A percentile compares a stretch with the other conserved stretches of the same genome.
phyloP scores from a whole-genome alignment of 176 grass and related monocot genomes.

The Eremochloa ophiuroides region DNA sequence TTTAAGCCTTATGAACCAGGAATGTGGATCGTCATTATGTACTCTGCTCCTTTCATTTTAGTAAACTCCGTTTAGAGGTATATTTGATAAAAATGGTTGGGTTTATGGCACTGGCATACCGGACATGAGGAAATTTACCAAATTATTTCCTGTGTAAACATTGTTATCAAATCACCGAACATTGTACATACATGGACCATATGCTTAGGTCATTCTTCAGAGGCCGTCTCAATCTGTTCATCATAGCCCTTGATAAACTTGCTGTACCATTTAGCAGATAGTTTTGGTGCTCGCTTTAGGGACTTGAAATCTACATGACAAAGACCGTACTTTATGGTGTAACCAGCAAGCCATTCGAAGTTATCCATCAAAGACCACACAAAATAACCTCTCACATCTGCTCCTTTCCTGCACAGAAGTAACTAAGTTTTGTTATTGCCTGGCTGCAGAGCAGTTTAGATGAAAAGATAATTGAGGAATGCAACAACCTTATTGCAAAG shows the following conservation, averaged over 20 bases:
- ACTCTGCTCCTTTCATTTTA: too few species aligned
- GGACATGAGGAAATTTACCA: not conserved
- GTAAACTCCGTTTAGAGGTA: too few species aligned
- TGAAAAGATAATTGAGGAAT: not conserved
- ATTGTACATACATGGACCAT: not conserved
- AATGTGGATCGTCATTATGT: too few species aligned
- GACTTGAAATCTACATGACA: constrained; percentile 52
- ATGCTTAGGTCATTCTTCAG: not conserved
- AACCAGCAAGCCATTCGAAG: constrained; percentile 59
- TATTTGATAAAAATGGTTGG: too few species aligned
- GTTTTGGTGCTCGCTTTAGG: constrained; percentile 35
- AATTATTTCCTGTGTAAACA: not conserved
- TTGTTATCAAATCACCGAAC: not conserved
- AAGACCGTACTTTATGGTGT: constrained; percentile 44
- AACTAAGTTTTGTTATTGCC: not conserved
- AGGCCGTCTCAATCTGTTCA: not conserved
- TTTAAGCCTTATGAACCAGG: too few species aligned
- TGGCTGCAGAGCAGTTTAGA: not conserved
- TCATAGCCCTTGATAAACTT: constrained; percentile 41
- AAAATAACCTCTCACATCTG: constrained; percentile 65
- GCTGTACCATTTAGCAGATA: constrained; percentile 52
- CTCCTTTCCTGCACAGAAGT: constrained; percentile 49
- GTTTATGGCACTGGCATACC: not conserved
- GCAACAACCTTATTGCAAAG: constrained; percentile 46
- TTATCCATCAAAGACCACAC: constrained; percentile 60